Evolutionary conservation across 2,329 filamentous ascomycete genomes (phyloP).

Genomic region (Beauveria asiatica): DNA sequence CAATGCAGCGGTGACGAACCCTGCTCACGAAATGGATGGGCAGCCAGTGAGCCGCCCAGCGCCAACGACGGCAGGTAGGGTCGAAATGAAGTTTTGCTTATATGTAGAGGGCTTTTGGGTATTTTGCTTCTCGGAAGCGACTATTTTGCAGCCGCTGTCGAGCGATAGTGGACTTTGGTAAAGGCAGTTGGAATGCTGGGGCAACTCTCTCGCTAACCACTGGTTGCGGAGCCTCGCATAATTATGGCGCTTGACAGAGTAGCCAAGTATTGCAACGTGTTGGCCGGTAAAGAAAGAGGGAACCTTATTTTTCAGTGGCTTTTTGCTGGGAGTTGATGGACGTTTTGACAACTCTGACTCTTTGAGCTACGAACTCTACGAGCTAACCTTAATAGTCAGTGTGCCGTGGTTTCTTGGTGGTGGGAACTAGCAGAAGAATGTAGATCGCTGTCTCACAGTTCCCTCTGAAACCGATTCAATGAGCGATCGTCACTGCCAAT

Average conservation of each 20-base stretch:
- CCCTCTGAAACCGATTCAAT: not conserved
- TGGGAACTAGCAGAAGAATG: no score
- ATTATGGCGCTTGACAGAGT: no score
- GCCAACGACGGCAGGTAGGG: not conserved
- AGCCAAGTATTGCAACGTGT: no score
- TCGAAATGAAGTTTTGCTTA: not conserved
- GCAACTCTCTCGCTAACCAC: not conserved
- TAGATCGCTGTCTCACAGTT: slow-evolving; percentile 6
- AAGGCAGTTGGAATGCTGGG: not conserved
- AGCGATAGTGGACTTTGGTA: not conserved
- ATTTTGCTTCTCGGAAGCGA: not conserved
- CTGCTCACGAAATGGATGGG: not conserved
- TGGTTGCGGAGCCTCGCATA: not conserved
- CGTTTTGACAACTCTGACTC: no score
- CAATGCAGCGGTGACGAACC: slow-evolving; percentile 6
- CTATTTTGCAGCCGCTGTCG: not conserved
- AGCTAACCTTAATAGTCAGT: no score
- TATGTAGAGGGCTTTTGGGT: not conserved
- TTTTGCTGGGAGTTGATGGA: not conserved
- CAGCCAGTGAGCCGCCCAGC: not conserved
- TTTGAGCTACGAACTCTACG: no score
- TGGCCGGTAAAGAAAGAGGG: not conserved
- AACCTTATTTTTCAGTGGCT: not conserved
- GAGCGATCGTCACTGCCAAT: not conserved
- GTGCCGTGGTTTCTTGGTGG: no score